phyloP scores from a whole-genome alignment of 768 basidiomycete genomes.

The Amanita rimosa region DNA sequence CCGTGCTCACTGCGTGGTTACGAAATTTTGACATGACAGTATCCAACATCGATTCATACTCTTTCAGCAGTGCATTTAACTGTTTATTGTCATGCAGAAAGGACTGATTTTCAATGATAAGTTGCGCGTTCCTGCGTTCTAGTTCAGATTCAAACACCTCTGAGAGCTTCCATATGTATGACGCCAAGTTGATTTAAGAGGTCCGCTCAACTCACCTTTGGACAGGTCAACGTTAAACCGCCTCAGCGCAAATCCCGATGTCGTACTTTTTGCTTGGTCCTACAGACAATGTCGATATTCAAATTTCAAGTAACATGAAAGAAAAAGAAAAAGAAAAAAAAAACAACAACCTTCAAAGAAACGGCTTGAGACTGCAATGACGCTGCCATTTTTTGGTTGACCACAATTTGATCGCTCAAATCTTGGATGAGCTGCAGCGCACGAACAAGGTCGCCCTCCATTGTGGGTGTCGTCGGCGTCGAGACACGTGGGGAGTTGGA shows the following conservation, averaged over 20 bases:
- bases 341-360: slow-evolving; percentile 63
- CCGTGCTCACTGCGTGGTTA: slow-evolving; percentile 66
- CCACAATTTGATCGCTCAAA: slow-evolving; percentile 70
- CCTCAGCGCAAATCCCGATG: slow-evolving; percentile 68
- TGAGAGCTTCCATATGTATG: slow-evolving; percentile 35
- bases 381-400: slow-evolving; percentile 67
- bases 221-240: slow-evolving; percentile 84
- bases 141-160: slow-evolving; percentile 90
- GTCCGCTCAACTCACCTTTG: slow-evolving; percentile 41
- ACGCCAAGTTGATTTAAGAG: slow-evolving; percentile 7
- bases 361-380: slow-evolving; percentile 59
- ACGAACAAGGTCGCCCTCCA: slow-evolving; percentile 63
- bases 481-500: slow-evolving; percentile 8
- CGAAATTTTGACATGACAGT: slow-evolving; percentile 96
- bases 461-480: slow-evolving; percentile 11
- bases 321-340: too few species aligned
- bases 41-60: slow-evolving; percentile 91
- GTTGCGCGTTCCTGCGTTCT: slow-evolving; percentile 80
- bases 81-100: slow-evolving; percentile 94
- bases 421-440: slow-evolving; percentile 77
- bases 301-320: slow-evolving; percentile 7
- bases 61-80: slow-evolving; percentile 76
- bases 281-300: slow-evolving; percentile 18
- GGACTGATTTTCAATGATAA: slow-evolving; percentile 89
- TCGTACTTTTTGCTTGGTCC: slow-evolving; percentile 65